Conservation (phyloP, 2,329 filamentous ascomycete species). For the Paracamarosporium sp. region DNA sequence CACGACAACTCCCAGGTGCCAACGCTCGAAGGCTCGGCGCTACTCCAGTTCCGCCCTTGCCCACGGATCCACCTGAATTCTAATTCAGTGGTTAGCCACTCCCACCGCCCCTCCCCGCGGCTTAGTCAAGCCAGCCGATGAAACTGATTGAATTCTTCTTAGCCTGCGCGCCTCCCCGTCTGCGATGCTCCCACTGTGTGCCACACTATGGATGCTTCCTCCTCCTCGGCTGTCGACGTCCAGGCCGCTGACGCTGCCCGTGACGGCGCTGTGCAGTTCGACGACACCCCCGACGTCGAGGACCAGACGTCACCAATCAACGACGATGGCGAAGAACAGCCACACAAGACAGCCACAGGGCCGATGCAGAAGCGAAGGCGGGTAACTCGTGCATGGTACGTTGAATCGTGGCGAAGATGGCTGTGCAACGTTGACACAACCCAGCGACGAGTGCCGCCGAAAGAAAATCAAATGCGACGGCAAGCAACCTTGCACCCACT, state of each 20-base stretch:
- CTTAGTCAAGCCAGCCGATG: constrained; percentile 26
- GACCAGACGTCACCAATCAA: constrained; percentile 42
- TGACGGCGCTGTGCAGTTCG: constrained; percentile 24
- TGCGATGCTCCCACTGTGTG: constrained; percentile 20
- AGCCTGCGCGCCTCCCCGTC: constrained; percentile 20
- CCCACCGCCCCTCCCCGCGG: constrained; percentile 19
- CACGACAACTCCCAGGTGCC: constrained; percentile 4
- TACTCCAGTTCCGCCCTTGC: constrained; percentile 15
- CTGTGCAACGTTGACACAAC: constrained; percentile 4
- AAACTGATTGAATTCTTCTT: constrained; percentile 27
- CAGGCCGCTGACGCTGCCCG: constrained; percentile 30
- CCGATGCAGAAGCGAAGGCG: constrained; percentile 51
- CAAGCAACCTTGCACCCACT: constrained; percentile 75
- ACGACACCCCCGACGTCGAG: constrained; percentile 36
- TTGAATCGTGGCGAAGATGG: not conserved
- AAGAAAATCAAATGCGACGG: constrained; percentile 65
- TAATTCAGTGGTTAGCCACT: constrained; percentile 15
- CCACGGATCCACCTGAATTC: constrained; percentile 13
- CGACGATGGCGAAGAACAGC: constrained; percentile 41
- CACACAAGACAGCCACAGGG: constrained; percentile 35
- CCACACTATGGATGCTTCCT: constrained; percentile 44
- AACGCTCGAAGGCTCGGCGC: constrained; percentile 17
- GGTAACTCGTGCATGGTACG: constrained; percentile 53
- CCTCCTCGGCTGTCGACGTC: constrained; percentile 39
- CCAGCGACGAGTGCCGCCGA: constrained; percentile 43